Evolutionary conservation across 148 eudicot species (phyloP), one percentile per base, ranked within the genome.

Genomic region (Persicaria maculosa): DNA sequence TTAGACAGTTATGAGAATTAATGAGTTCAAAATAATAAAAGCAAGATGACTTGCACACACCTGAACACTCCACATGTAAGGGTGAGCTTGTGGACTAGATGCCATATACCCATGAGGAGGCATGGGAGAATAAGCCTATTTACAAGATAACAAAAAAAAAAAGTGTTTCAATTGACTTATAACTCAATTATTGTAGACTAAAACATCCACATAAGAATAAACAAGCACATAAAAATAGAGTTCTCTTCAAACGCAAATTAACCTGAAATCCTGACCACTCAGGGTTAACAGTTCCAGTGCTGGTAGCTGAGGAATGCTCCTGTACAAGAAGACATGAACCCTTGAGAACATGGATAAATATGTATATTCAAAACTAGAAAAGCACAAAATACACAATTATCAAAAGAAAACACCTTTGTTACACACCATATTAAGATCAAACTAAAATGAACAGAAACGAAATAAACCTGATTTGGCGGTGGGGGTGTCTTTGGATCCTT

Each of bases 1-100:
- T 31, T 20, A 64, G 16, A 36, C 68, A 14, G 16, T 1, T 31
- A 25, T 11, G 36, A 64, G 7, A 64, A 12, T 36, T 12, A 11
- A 36, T 36, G 44, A 31, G 44, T 6, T 64, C 25, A 14, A 59
- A 59, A 1, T 15, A 59, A 20, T 1, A 4, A 58, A 19, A 58
- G 64, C 15, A 59, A 9, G 25, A 59, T 64, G 72, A 44, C 31
- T 46, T 45, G 22, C 72, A 45, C 72, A 45, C 84, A 92, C 99
- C 97, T 96, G 99, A 82, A 95, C 97, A 81, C 99, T 93, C 99
- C 99, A 96, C 99, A 96, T 89, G 62, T 96, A 96, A 71, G 99
- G 97, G 75, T 90, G 97, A 62, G 91, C 88, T 87, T 96, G 99
- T 57, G 99, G 94, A 77, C 86, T 90, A 11, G 97, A 88, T 44